phyloP scores from a whole-genome alignment of 1,284 basidiomycete genomes.

The Ganoderma meredithae region DNA sequence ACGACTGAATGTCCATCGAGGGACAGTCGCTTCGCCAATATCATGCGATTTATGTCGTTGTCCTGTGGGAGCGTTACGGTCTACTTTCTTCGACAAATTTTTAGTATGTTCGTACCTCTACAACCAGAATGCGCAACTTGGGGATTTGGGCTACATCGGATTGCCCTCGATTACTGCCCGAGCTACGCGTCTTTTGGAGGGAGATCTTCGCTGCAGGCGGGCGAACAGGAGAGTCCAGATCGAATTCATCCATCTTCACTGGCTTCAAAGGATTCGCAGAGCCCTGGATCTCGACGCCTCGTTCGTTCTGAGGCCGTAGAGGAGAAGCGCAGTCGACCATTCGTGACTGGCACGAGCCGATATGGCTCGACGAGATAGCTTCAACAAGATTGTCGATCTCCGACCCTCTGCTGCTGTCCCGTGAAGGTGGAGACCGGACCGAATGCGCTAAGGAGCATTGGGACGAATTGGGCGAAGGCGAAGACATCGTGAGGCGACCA shows the following conservation, averaged over 20 bases:
- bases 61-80: slow-evolving; percentile 51
- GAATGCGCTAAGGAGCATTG: slow-evolving; percentile 29
- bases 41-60: slow-evolving; percentile 80
- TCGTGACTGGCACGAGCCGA: background rate
- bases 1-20: slow-evolving; percentile 75
- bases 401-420: slow-evolving; percentile 31
- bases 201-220: background rate
- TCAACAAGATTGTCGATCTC: slow-evolving; percentile 77
- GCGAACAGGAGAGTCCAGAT: slow-evolving; percentile 37
- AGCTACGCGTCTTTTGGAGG: background rate
- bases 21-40: slow-evolving; percentile 74
- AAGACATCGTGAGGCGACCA: slow-evolving; percentile 17
- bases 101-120: slow-evolving; percentile 60
- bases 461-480: slow-evolving; percentile 17
- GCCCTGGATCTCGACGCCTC: slow-evolving; percentile 45
- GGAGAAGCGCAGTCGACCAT: background rate
- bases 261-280: slow-evolving; percentile 49
- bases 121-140: slow-evolving; percentile 69
- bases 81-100: background rate
- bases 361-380: slow-evolving; percentile 57
- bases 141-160: slow-evolving; percentile 12
- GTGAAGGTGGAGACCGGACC: slow-evolving; percentile 29
- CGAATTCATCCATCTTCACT: slow-evolving; percentile 50
- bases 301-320: slow-evolving; percentile 28
- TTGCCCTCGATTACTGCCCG: background rate